These are phyloP conservation scores for Pythium folliculosum DNA, from an alignment of 352 stramenopile species.

Conservation along the genomic window DNA sequence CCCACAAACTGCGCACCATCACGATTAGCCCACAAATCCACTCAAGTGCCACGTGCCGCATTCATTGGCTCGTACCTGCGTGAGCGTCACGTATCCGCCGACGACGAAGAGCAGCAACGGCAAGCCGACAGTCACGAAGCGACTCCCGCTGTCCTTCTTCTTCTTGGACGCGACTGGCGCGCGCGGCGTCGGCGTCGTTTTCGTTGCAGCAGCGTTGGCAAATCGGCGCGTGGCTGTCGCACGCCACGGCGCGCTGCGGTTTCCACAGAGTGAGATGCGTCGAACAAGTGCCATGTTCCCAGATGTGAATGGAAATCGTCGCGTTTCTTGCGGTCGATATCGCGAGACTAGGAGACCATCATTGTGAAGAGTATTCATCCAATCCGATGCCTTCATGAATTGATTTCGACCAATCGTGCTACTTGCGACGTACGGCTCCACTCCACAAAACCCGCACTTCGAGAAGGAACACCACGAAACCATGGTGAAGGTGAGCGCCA, in stretches of 20 bases:
- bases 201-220: not conserved
- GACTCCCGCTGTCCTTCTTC: constrained; percentile 54
- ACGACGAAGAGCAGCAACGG: constrained; percentile 84
- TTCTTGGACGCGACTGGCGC: constrained; percentile 29
- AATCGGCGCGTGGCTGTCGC: not conserved
- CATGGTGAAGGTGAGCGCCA: constrained; percentile 61
- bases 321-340: too few relatives aligned
- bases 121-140: constrained; percentile 70
- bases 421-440: not conserved
- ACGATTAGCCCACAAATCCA: not conserved
- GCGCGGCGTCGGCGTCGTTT: constrained; percentile 8
- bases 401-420: constrained; percentile 1
- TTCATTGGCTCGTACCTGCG: constrained; percentile 38
- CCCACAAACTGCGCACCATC: constrained; percentile 59
- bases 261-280: not conserved
- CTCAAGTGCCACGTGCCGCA: not conserved
- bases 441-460: not conserved
- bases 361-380: constrained; percentile 9
- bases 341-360: too few relatives aligned
- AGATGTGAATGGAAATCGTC: too few relatives aligned
- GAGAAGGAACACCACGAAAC: constrained; percentile 2
- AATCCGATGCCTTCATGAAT: constrained; percentile 15
- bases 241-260: not conserved
- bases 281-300: constrained; percentile 8
- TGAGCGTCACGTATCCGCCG: constrained; percentile 72